phyloP scores from a whole-genome alignment of 163 green algal species.

The Chlorella variabilis region DNA sequence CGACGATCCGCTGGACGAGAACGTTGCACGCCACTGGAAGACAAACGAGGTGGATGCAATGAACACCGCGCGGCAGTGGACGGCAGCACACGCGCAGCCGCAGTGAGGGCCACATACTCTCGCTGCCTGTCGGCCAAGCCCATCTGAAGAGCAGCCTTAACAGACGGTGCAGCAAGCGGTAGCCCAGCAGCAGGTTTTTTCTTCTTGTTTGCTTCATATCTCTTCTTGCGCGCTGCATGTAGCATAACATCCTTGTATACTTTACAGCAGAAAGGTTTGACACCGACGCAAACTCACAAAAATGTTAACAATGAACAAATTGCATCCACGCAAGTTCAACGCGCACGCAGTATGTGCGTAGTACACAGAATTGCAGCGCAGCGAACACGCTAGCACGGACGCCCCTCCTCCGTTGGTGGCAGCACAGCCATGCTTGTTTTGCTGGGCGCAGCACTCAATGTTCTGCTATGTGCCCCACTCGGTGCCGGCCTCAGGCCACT shows the following conservation, averaged over 20 bases:
- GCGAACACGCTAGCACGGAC: too few relatives aligned
- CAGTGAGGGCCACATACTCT: background rate
- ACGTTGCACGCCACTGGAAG: conserved; percentile 97
- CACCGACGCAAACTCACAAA: background rate
- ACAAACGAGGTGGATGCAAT: conserved; percentile 91
- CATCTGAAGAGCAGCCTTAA: too few relatives aligned
- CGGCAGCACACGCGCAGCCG: conserved; percentile 45
- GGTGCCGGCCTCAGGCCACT: background rate
- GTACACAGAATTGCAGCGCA: too few relatives aligned
- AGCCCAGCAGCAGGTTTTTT: background rate
- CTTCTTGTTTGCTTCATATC: background rate
- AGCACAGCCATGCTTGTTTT: too few relatives aligned
- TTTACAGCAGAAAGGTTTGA: background rate
- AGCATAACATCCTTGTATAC: background rate
- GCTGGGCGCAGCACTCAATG: background rate
- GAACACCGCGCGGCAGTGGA: conserved; percentile 60
- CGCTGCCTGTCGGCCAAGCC: too few relatives aligned
- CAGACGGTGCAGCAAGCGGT: too few relatives aligned
- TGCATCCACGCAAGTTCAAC: too few relatives aligned
- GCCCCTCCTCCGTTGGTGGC: background rate
- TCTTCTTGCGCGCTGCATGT: background rate
- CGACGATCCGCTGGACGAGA: conserved; percentile 96
- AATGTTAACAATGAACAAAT: too few relatives aligned
- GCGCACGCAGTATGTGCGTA: too few relatives aligned
- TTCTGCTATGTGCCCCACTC: background rate